phyloP scores from a whole-genome alignment of 2,329 filamentous ascomycete genomes.

The Akanthomyces dipterigenus region DNA sequence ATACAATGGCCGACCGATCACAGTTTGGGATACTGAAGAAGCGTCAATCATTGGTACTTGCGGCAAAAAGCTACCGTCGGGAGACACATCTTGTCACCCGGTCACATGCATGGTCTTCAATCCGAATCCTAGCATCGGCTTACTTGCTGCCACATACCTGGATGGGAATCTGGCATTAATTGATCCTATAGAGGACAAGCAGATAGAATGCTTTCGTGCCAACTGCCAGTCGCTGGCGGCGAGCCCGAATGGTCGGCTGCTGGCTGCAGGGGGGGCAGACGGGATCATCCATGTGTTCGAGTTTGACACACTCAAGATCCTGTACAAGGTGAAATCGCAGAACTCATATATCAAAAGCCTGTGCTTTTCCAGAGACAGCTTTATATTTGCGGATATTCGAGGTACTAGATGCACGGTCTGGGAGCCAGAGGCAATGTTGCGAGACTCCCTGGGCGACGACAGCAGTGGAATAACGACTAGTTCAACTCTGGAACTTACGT shows the following conservation, averaged over 20 bases:
- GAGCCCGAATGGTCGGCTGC: conserved; percentile 24
- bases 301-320: conserved; percentile 22
- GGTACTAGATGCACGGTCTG: conserved; percentile 30
- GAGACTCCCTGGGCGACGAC: conserved; percentile 21
- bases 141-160: conserved; percentile 25
- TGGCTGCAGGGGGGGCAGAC: conserved; percentile 20
- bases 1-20: conserved; percentile 25
- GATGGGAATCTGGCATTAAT: conserved; percentile 27
- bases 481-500: conserved; percentile 19
- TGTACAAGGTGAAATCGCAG: conserved; percentile 21
- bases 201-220: conserved; percentile 21
- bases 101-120: conserved; percentile 28
- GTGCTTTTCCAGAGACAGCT: conserved; percentile 25
- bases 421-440: conserved; percentile 25
- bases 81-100: conserved; percentile 23
- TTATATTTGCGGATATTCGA: conserved; percentile 29
- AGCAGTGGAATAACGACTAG: conserved; percentile 19
- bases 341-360: conserved; percentile 25
- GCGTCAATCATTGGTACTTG: conserved; percentile 26
- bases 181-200: conserved; percentile 21
- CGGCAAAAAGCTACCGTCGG: conserved; percentile 24
- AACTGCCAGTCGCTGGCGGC: conserved; percentile 25
- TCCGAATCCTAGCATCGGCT: conserved; percentile 23
- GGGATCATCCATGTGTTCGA: conserved; percentile 25
- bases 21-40: conserved; percentile 29